Evolutionary conservation across 2,329 filamentous ascomycete species (phyloP), one percentile per base, ranked within the genome.

Genomic region (Colletotrichum cordylinicola): DNA sequence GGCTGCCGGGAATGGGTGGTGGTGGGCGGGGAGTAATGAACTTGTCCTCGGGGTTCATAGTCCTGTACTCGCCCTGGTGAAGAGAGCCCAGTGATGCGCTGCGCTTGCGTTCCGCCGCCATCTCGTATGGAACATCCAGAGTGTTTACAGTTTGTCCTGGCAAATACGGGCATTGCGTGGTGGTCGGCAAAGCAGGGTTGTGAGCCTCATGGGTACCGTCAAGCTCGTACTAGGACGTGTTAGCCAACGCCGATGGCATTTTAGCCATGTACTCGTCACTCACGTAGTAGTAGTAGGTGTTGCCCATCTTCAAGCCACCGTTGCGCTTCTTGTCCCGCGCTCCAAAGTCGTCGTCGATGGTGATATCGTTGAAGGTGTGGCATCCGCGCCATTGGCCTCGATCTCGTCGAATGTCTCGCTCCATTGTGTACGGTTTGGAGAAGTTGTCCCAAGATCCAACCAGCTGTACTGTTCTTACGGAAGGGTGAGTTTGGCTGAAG

Each of bases 381-480:
- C 95, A 98, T 58, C 96, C 96, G 81, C 93, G 93, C 96, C 96
- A 98, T 84, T 95, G 92, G 77, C 93, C 92, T 74, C 89, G 89
- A 79, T 95, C 94, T 79, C 94, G 92, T 82, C 94, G 92, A 78
- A 86, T 87, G 85, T 98, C 96, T 80, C 93, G 91, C 83, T 96
- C 92, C 93, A 98, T 96, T 61, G 88, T 88, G 87, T 98, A 96
- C 66, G 92, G 88, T 81, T 90, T 92, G 76, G 90, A 88, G 86
- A 98, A 98, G 87, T 98, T 98, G 87, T 98, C 96, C 96, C 96
- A 98, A 78, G 96, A 98, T 77, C 96, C 96, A 80, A 97, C 89
- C 61, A 98, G 90, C 82, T 94, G 92, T 79, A 98, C 94, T 60
- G 93, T 93, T 78, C 90, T 89, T 77, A 92, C 89, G 67, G 90